Evolutionary conservation across 768 basidiomycete genomes (phyloP).

Genomic region (Boletellus ananiceps): DNA sequence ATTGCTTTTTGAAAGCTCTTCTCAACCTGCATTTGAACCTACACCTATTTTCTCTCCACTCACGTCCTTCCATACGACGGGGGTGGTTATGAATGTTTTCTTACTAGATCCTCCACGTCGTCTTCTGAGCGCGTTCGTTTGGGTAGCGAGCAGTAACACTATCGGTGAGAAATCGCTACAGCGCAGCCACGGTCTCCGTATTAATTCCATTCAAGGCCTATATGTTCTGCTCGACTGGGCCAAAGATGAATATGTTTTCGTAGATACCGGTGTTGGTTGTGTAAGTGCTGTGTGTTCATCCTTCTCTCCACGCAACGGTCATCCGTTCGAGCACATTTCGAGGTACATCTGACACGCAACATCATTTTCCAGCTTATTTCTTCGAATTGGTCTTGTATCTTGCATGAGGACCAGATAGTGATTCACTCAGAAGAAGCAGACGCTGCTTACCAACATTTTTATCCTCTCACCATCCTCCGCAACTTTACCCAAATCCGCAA

Average conservation of each 20-base stretch:
- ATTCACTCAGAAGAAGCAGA: conserved; percentile 71
- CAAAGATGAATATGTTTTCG: conserved; percentile 60
- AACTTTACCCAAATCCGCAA: conserved; percentile 25
- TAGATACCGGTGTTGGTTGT: conserved; percentile 71
- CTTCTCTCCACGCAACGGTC: conserved; percentile 1
- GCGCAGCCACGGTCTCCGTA: neutral
- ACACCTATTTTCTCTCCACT: conserved; percentile 54
- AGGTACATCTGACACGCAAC: conserved; percentile 2
- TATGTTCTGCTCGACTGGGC: conserved; percentile 67
- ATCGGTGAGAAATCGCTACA: conserved; percentile 21
- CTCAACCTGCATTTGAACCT: conserved; percentile 8
- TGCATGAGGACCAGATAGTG: conserved; percentile 62
- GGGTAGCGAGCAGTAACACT: conserved; percentile 44
- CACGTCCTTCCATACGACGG: conserved; percentile 59
- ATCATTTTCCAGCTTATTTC: conserved; percentile 45
- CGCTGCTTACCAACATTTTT: conserved; percentile 64
- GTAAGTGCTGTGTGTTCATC: conserved; percentile 40
- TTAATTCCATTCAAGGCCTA: conserved; percentile 43
- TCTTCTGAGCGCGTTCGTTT: conserved; percentile 66
- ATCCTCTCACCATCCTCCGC: conserved; percentile 43
- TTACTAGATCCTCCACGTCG: conserved; percentile 60
- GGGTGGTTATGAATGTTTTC: conserved; percentile 76
- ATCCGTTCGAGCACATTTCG: neutral
- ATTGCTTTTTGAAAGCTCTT: conserved; percentile 9
- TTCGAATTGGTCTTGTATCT: conserved; percentile 75